These are phyloP conservation scores for Tetrahymena borealis DNA, from an alignment of 73 alveolate genomes.

Conservation along the genomic window DNA sequence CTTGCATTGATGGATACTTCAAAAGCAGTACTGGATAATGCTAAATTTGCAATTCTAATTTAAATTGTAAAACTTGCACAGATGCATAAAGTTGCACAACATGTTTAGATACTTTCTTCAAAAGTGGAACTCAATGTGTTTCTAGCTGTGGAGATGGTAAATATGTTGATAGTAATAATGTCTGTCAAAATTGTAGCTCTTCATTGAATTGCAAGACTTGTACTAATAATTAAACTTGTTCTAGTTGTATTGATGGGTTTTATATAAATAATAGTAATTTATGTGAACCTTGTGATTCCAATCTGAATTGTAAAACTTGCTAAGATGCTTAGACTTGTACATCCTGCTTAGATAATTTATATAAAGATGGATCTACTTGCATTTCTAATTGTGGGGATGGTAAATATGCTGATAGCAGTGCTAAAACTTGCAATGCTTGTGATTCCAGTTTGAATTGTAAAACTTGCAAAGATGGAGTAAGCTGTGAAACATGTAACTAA, in stretches of 20 bases:
- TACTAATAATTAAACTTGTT: not conserved
- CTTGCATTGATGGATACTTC: not conserved
- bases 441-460: not conserved
- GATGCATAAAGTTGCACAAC: not conserved
- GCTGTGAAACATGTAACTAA: not conserved
- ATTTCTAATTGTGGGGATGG: not conserved
- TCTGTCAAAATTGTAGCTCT: not conserved
- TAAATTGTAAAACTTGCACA: not conserved
- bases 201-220: not conserved
- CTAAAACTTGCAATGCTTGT: not conserved
- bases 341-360: not conserved
- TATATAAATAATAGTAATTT: not conserved
- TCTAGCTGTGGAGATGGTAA: not conserved
- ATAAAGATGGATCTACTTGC: not conserved
- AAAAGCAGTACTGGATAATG: not conserved
- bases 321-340: not conserved
- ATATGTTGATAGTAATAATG: not conserved
- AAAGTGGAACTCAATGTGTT: not conserved
- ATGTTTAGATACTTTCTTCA: not conserved
- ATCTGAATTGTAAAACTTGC: not conserved
- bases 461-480: not conserved
- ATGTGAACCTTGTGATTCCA: not conserved
- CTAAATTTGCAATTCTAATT: not conserved
- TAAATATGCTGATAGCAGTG: not conserved
- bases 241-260: not conserved